Evolutionary conservation across 495 filamentous ascomycete genomes (phyloP), one percentile per base, ranked within the genome.

Genomic region (Penicillium chermesinum): DNA sequence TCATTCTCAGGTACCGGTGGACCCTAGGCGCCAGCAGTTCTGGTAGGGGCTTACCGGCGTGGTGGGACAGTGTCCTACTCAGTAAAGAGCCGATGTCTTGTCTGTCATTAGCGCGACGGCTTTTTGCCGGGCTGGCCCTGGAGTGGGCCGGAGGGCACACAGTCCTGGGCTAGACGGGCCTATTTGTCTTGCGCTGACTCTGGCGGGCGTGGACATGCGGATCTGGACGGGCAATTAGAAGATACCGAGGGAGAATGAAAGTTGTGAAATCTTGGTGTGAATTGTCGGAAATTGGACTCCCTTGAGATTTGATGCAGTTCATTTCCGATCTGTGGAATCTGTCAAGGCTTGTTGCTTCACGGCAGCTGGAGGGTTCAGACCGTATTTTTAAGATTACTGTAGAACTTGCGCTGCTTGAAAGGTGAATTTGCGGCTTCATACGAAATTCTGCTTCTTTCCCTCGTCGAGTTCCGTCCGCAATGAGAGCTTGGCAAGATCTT

Each of bases 1-100:
- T 13, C 48, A 33, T n/a, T 36, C 34, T 41, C 35, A 52, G 42
- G 49, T 41, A 52, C 43, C 42, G 33, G 49, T 51, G 49, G 42
- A 46, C 33, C 43, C 33, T 19, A 32, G 33, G 33, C 35, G 25
- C 25, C 25, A 4, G 10, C 25, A 30, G 25, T 40, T 40, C 34
- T 43, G 40, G 48, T 18, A 27, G n/a, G n/a, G n/a, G n/a, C n/a
- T n/a, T n/a, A n/a, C n/a, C n/a, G n/a, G n/a, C n/a, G n/a, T n/a
- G 39, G 39, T 43, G 41, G 33, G 41, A 43, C 41, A n/a, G n/a
- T n/a, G n/a, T n/a, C n/a, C n/a, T n/a, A n/a, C n/a, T n/a, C n/a
- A n/a, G n/a, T n/a, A n/a, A n/a, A n/a, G 25, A 10, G 25, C 5
- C 4, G 25, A 30, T 4, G 10, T 30, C 10, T 13, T 17, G 6